Evolutionary conservation across 2,329 filamentous ascomycete species (phyloP), one percentile per base, ranked within the genome.

Genomic region (Paramyrothecium roridum): DNA sequence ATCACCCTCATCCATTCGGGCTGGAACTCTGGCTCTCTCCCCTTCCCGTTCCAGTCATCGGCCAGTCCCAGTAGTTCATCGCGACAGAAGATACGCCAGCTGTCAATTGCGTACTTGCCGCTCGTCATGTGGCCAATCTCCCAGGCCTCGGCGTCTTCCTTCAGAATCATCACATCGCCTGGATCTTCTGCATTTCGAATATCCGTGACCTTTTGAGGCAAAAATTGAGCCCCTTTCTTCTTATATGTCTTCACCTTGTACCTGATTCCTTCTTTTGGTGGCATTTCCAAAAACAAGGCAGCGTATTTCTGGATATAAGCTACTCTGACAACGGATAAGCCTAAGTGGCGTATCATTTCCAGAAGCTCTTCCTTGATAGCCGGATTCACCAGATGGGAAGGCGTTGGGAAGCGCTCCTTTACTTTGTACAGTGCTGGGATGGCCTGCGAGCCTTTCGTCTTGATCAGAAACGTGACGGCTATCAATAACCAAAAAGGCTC

Each of bases 31-130:
- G 71, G 57, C 65, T 73, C 61, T 63, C 73, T 60, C 61, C 82
- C 67, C 63, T 72, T 76, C 1, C 88, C 89, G 63, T 85, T 86
- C 83, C 87, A 91, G 59, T 87, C 83, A 11, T 73, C 68, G 2
- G 87, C 84, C 19, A 86, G 70, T 0, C 85, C 87, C 8, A 92
- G 81, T 22, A 96, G 70, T 33, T 81, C 78, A 68, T 97, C 93
- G 2, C 93, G 84, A 68, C 91, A 96, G 71, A 97, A 97, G 59
- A 97, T 96, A 3, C 93, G 85, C 90, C 91, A 97, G 66, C 89
- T 93, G 70, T 97, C 93, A 50, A 93, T 77, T 0, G 91, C 89
- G 70, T 97, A 97, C 2, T 85, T 80, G 17, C 92, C 90, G 53
- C 90, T 86, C 0, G 91, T 92, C 55, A 97, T 76, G 69, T 96